phyloP scores from a whole-genome alignment of 306 rosid species.

The Cicer arietinum region DNA sequence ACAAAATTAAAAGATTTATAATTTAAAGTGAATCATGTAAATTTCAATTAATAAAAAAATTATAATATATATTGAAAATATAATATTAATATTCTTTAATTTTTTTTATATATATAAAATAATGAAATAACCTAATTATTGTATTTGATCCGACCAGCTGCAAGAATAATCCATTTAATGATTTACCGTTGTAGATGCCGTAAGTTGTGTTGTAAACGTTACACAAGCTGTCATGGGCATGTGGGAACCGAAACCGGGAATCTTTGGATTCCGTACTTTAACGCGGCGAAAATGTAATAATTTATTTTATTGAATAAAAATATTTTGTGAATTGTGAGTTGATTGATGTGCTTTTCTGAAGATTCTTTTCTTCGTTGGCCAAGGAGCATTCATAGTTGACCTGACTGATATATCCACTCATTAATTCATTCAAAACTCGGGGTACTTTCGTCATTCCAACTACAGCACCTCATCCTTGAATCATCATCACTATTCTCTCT shows the following conservation, averaged over 20 bases:
- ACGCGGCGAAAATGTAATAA: constrained; percentile 48
- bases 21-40: no score
- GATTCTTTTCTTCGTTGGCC: constrained; percentile 51
- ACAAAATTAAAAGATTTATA: no score
- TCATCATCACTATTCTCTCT: not conserved
- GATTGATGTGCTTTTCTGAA: constrained; percentile 35
- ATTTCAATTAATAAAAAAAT: no score
- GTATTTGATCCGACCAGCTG: no score
- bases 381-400: constrained; percentile 46
- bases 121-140: no score
- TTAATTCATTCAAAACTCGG: no score
- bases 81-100: no score
- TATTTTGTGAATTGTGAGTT: not conserved
- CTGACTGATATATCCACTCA: not conserved
- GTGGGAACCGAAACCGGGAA: constrained; percentile 53
- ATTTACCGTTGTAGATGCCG: no score
- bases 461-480: not conserved
- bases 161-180: no score
- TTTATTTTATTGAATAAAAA: not conserved
- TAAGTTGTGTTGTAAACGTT: no score
- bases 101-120: no score
- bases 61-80: no score
- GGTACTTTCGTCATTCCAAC: not conserved
- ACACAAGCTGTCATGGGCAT: not conserved
- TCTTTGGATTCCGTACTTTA: constrained; percentile 60